Base-by-base conservation (phyloP, 441 rosid species). In the Gossypium davidsonii region DNA sequence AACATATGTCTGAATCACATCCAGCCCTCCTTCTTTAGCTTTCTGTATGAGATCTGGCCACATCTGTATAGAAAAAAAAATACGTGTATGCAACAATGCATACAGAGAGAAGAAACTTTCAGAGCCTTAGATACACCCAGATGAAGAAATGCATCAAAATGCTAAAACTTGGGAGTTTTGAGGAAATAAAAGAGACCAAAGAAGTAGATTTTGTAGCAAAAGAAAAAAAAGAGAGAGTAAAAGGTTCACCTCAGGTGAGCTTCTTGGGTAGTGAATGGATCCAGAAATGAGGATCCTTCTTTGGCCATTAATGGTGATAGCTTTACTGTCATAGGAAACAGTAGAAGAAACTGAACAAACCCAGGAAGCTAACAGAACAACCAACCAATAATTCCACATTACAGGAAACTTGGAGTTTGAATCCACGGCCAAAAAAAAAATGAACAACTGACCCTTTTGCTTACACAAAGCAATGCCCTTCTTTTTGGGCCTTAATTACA, bases 21-120 rank as follows among this genome's bases (percentile, higher is more conserved):
- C 98, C 72, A 95, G 63, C 17, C 99, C 99, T 78, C 99, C 98
- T 84, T 92, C 98, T 67, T 91, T 92, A 18, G 98, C 97, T 78
- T 92, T 94, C 85, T 84, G 79, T 39, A 94, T 91, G 77, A 92
- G 99, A 92, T 94, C 98, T 78, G 92, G 99, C 99, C 99, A 94
- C 99, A 94, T 94, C 99, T 94, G 88, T 75, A 76, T 37, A 37
- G 42, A 7, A 6, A 34, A 6, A 34, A 26, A 74, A 15, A 17
- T 37, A 7, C 3, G 7, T 34, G 67, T 44, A 34, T 34, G 67
- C 66, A 34, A 61, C 21, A 31, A 4, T 3, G 26, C 49, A 17
- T 8, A 51, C 58, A 57, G 31, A 25, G 60, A 61, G 58, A 10
- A 37, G 28, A 57, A 55, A 73, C 71, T 70, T 20, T 63, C 31